Evolutionary conservation across 2,329 filamentous ascomycete species (phyloP), one percentile per base, ranked within the genome.

Genomic region (Tothia fuscella): DNA sequence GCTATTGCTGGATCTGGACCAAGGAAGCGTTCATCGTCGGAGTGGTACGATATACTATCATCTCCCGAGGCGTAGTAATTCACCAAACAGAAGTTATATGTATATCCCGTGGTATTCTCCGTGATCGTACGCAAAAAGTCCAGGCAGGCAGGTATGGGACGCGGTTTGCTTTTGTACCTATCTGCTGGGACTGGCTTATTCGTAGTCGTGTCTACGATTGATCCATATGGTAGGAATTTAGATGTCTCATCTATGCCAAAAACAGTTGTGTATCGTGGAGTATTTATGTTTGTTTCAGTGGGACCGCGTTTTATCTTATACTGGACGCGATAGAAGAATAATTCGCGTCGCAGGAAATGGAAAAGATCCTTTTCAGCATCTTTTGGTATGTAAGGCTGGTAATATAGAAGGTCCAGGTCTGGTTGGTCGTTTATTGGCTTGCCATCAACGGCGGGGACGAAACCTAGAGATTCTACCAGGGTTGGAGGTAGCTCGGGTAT

Each of bases 21-120:
- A 0, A 89, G 68, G 50, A 89, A 91, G 5, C 74, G 67, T 63
- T 89, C 84, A 52, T 89, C 82, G 50, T 89, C 84, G 37, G 78
- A 82, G 58, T 89, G 82, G 53, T 81, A 89, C 9, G 78, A 73
- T 37, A 89, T 89, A 49, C 79, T 84, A 56, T 89, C 82, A 5
- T 74, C 65, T 0, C 83, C 82, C 3, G 72, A 74, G n/a, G 79
- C 78, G 54, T 89, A 89, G 62, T 89, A 89, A 53, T 89, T 89
- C 4, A 89, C 80, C 1, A 89, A 68, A 46, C 78, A 82, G 55
- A 88, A 85, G 55, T 89, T 89, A 61, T 81, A 89, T 1, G 54
- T 68, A 51, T 74, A 73, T n/a, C 69, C 70, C 1, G 80, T 83
- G 0, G 74, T 72, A 4, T 69, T 66, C 57, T 89, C 80, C 1